phyloP scores from a whole-genome alignment of 2,329 filamentous ascomycete species.

The Aspergillus sp. region DNA sequence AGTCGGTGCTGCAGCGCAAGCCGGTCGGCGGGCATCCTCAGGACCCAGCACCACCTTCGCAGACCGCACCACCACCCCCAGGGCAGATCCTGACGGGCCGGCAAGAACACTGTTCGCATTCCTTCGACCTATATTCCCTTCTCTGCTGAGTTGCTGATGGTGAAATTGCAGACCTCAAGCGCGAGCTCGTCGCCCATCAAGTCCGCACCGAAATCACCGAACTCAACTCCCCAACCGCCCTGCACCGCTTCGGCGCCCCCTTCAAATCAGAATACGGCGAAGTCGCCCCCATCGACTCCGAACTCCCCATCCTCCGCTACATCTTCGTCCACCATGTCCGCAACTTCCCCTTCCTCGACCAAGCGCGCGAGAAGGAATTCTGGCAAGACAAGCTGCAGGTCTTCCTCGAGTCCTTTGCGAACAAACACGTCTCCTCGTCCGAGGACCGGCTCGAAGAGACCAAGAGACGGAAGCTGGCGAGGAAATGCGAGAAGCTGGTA shows the following conservation, averaged over 20 bases:
- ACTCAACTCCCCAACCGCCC: conserved; percentile 87
- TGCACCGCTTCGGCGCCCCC: conserved; percentile 90
- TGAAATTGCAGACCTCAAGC: conserved; percentile 68
- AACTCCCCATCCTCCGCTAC: conserved; percentile 86
- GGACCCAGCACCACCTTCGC: no score
- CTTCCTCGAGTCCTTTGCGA: conserved; percentile 94
- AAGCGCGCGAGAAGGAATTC: conserved; percentile 96
- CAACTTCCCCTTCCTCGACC: conserved; percentile 95
- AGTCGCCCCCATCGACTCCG: conserved; percentile 85
- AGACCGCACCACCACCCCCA: conserved; percentile 37
- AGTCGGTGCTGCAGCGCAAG: not conserved
- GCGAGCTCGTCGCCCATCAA: conserved; percentile 86
- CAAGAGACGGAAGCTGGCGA: conserved; percentile 83
- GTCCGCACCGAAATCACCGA: conserved; percentile 85
- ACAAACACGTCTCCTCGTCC: conserved; percentile 93
- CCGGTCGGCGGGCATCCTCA: conserved; percentile 9
- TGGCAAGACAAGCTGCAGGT: conserved; percentile 98
- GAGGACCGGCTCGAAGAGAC: conserved; percentile 95
- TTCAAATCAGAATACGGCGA: conserved; percentile 91
- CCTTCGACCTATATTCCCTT: not conserved
- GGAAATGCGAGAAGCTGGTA: conserved; percentile 90
- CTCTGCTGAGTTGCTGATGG: no score
- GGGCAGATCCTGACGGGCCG: conserved; percentile 75
- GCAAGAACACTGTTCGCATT: conserved; percentile 82
- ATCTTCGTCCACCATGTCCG: conserved; percentile 98